Percentiles rank a stretch among this genome's conserved stretches.
Conservation (phyloP, 257 asterid genomes). For the Solanum bulbocastanum region DNA sequence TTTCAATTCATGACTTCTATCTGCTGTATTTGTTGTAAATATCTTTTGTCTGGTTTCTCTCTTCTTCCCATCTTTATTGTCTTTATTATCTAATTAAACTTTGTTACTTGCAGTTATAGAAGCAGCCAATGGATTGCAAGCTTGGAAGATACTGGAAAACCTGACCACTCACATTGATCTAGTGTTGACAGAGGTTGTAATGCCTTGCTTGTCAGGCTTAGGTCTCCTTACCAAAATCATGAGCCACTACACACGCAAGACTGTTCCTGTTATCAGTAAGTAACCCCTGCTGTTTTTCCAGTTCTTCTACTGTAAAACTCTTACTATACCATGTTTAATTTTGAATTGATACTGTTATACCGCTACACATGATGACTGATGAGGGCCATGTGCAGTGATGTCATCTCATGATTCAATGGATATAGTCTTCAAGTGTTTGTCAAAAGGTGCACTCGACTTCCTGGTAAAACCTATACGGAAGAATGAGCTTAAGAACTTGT, state of each 20-base stretch:
- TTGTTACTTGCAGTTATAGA: constrained; percentile 41
- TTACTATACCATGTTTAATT: neutral
- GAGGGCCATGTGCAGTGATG: constrained; percentile 72
- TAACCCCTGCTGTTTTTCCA: neutral
- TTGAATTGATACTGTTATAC: neutral
- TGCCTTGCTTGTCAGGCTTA: constrained; percentile 71
- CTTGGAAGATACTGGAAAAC: constrained; percentile 82
- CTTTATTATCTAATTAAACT: neutral
- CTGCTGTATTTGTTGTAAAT: neutral
- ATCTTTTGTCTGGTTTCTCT: neutral
- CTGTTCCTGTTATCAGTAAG: constrained; percentile 85
- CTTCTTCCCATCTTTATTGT: neutral
- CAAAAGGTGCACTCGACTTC: constrained; percentile 96
- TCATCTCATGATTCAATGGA: constrained; percentile 92
- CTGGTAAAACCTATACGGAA: constrained; percentile 87
- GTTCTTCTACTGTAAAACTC: neutral
- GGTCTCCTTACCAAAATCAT: constrained; percentile 71
- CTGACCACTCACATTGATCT: constrained; percentile 60
- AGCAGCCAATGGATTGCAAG: constrained; percentile 81
- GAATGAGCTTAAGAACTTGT: constrained; percentile 88
- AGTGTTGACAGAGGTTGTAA: constrained; percentile 71
- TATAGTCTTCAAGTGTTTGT: constrained; percentile 78
- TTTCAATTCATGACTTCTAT: neutral
- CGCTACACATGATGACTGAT: neutral
- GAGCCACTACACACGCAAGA: constrained; percentile 78